Base-by-base conservation (phyloP, 257 asterid genomes). In the Gardenia jasminoides region DNA sequence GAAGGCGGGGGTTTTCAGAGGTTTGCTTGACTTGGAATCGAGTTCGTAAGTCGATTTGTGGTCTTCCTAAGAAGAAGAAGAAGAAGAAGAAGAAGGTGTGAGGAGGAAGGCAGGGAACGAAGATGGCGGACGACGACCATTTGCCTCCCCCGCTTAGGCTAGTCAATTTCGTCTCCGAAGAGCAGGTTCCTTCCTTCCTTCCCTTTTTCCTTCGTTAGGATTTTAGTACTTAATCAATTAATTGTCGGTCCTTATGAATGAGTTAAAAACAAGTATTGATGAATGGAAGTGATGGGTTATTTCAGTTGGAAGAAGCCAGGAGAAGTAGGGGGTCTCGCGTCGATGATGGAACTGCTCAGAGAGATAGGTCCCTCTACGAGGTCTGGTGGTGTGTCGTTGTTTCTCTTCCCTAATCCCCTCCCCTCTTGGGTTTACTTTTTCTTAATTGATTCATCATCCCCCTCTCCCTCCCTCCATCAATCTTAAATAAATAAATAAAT, bases 261-360 rank as follows among this genome's bases (percentile, higher is more conserved):
- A 19, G 19, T 54, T 17, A 54, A 4, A 12, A 16, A 16, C 3
- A 36, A 36, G 41, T 36, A 36, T 36, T 36, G 4, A 36, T 58
- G 3, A 36, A 20, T 75, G 56, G 1, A 61, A 44, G 4, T 36
- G 41, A 16, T 11, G 15, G 9, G 11, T 64, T 72, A 67, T 33
- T 30, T n/a, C 90, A 94, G 97, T 87, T 95, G 89, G 88, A 88
- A 84, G 97, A 91, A 89, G 82, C 93, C 68, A 87, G 91, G 88
- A 88, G 81, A 82, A 88, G 83, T 77, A 89, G 98, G 64, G 98
- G 99, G 75, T 82, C 93, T 83, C 90, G 99, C 81, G 89, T 93
- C 43, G 99, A 95, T 17, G 99, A 95, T 74, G 99, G 99, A 56
- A 95, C 99, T 79, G 97, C 99, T 67, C 99, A 93, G 89, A 89